These are phyloP conservation scores for Xylariaceae sp. DNA, from an alignment of 2,329 filamentous ascomycete genomes.

Conservation along the genomic window DNA sequence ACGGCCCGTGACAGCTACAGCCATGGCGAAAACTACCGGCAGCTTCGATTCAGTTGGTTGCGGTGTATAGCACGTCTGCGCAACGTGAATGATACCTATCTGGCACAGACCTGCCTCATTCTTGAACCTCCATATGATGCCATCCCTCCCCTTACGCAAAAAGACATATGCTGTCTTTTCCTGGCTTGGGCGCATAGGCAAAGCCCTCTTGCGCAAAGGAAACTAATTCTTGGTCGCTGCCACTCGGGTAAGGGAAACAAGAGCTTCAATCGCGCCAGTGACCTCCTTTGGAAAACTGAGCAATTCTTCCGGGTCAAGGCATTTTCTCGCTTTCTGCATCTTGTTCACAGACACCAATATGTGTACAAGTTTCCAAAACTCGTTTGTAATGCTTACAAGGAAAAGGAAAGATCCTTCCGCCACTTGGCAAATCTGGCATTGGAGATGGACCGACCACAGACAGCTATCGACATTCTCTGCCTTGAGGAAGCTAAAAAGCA, in stretches of 20 bases:
- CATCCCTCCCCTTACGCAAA: conserved; percentile 14
- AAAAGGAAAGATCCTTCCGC: no score
- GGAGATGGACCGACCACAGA: conserved; percentile 18
- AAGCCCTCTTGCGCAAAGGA: conserved; percentile 9
- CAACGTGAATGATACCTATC: conserved; percentile 15
- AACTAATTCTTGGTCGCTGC: conserved; percentile 6
- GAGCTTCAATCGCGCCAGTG: conserved; percentile 15
- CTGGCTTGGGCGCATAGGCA: conserved; percentile 19
- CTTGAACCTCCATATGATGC: conserved; percentile 21
- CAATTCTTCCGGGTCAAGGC: conserved; percentile 19
- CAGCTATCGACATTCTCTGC: conserved; percentile 26
- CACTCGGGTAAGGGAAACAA: background rate
- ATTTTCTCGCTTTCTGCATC: conserved; percentile 22
- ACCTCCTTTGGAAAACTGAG: conserved; percentile 20
- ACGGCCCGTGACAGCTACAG: no score
- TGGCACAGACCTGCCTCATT: conserved; percentile 18
- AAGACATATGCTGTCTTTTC: conserved; percentile 27
- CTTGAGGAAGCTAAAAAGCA: conserved; percentile 14
- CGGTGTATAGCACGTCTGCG: conserved; percentile 29
- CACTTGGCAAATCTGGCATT: conserved; percentile 23
- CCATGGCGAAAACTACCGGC: conserved; percentile 5
- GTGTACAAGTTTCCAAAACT: conserved; percentile 19
- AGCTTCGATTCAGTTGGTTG: conserved; percentile 26
- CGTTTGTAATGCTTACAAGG: conserved; percentile 5
- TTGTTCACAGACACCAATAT: conserved; percentile 25